Evolutionary conservation across 116 monocot genomes (phyloP).

Genomic region (Zostera marina): DNA sequence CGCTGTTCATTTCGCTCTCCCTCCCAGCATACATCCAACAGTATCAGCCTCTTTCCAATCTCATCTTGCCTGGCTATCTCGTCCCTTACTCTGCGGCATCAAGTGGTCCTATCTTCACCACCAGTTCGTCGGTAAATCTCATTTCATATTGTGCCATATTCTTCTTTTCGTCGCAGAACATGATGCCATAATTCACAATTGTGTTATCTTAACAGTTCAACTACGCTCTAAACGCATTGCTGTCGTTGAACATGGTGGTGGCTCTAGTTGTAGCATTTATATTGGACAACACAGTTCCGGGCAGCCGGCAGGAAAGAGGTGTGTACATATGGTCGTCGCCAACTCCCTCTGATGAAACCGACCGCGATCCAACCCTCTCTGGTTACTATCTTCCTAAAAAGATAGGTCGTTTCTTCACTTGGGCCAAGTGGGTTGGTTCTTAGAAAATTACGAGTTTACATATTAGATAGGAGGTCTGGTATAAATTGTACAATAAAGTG

Average conservation of each 20-base stretch:
- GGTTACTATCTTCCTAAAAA: slow-evolving; percentile 54
- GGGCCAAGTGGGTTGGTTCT: slow-evolving; percentile 78
- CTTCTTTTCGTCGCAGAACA: not conserved
- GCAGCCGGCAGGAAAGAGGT: slow-evolving; percentile 79
- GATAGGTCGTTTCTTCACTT: slow-evolving; percentile 43
- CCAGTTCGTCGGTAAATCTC: slow-evolving; percentile 39
- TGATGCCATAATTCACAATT: not conserved
- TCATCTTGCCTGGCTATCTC: slow-evolving; percentile 83
- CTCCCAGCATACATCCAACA: slow-evolving; percentile 90
- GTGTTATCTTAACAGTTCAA: slow-evolving; percentile 44
- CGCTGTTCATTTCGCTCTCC: slow-evolving; percentile 86
- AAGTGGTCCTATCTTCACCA: slow-evolving; percentile 56
- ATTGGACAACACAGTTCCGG: slow-evolving; percentile 97
- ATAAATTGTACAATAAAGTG: too few relatives aligned
- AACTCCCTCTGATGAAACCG: slow-evolving; percentile 6
- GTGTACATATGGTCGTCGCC: slow-evolving; percentile 88
- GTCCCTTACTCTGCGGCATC: slow-evolving; percentile 90
- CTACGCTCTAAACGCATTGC: slow-evolving; percentile 70
- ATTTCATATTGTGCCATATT: not conserved
- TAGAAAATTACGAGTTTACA: not conserved
- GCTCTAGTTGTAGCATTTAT: slow-evolving; percentile 76
- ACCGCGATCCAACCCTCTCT: slow-evolving; percentile 22
- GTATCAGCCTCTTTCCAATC: slow-evolving; percentile 56
- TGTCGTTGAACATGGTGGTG: slow-evolving; percentile 93
- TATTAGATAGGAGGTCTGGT: too few relatives aligned